Conservation (phyloP, 2,329 filamentous ascomycete species). For the Thermothelomyces thermophilus region DNA sequence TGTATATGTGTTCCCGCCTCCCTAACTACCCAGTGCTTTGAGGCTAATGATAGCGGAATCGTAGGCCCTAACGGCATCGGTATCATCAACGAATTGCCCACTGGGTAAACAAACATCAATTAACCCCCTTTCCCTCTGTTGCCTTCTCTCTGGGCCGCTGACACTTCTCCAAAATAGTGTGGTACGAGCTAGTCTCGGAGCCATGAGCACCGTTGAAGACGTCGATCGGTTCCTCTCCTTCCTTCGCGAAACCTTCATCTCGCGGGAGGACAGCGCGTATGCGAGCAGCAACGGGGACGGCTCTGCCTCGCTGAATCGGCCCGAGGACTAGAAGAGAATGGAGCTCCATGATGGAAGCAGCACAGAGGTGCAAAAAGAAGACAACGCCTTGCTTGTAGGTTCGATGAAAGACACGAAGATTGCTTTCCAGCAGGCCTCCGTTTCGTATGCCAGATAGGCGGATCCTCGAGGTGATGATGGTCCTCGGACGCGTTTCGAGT, state of each 20-base stretch:
- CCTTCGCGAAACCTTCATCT: conserved; percentile 34
- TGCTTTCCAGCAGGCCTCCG: too few species aligned
- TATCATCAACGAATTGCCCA: conserved; percentile 47
- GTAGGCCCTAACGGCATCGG: conserved; percentile 43
- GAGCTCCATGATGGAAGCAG: too few species aligned
- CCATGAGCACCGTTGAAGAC: conserved; percentile 53
- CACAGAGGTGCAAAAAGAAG: too few species aligned
- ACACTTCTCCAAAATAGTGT: conserved; percentile 37
- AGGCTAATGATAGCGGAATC: too few species aligned
- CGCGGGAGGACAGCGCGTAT: conserved; percentile 13
- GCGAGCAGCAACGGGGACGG: not conserved
- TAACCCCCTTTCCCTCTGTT: not conserved
- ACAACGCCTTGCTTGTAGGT: too few species aligned
- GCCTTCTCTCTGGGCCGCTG: not conserved
- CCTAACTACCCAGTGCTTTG: too few species aligned
- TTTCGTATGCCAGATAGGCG: too few species aligned
- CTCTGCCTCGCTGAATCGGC: not conserved
- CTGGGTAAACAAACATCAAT: conserved; percentile 36
- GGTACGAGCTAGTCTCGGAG: conserved; percentile 54
- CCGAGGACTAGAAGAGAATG: too few species aligned
- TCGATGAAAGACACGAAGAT: too few species aligned
- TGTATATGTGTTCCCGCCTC: not conserved
- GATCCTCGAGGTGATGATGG: too few species aligned
- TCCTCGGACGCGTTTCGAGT: too few species aligned
- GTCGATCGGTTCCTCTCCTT: conserved; percentile 45